phyloP scores from a whole-genome alignment of 345 rosid genomes.

The Ailanthus altissimus region DNA sequence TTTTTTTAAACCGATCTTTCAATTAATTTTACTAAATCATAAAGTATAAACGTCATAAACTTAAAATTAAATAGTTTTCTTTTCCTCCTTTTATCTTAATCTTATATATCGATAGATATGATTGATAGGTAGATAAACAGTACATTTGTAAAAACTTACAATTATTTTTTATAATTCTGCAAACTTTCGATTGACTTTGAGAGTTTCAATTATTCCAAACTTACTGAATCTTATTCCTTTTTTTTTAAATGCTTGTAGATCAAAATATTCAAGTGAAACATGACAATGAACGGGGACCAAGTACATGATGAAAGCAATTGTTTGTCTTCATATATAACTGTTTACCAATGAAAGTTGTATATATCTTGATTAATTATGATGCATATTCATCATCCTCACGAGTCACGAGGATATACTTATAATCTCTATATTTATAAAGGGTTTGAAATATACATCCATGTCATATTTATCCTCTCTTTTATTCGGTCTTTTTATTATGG shows the following conservation, averaged over 20 bases:
- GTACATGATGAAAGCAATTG: neutral
- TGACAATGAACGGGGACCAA: neutral
- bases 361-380: neutral
- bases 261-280: neutral
- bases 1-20: too few relatives aligned
- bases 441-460: neutral
- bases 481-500: too few relatives aligned
- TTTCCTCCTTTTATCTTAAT: too few relatives aligned
- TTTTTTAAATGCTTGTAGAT: neutral
- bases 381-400: neutral
- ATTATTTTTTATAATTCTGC: neutral
- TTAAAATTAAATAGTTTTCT: too few relatives aligned
- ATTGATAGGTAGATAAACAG: neutral
- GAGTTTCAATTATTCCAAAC: neutral
- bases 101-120: neutral
- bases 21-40: too few relatives aligned
- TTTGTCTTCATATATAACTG: neutral
- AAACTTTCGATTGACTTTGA: neutral
- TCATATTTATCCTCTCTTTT: neutral
- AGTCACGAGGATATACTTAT: neutral
- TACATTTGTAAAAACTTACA: neutral
- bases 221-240: neutral
- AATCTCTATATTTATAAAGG: neutral
- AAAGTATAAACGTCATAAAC: too few relatives aligned
- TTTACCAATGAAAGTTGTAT: neutral